Base-by-base conservation (phyloP, 192 early-diverging fungal genomes). In the Umbelopsis sp. region DNA sequence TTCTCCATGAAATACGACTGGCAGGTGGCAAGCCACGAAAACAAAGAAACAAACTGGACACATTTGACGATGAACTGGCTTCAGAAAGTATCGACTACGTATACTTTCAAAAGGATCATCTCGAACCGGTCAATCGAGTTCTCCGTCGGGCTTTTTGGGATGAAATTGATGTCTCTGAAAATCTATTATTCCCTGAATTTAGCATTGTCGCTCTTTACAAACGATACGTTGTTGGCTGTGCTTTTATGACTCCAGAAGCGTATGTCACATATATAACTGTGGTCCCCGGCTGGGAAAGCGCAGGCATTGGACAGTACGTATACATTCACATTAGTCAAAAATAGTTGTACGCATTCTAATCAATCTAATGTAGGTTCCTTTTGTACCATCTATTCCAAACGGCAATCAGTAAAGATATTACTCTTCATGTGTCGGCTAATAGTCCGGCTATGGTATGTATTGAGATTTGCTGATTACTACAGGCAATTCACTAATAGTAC, bases 251-350 rank as follows among this genome's bases (percentile, higher is more conserved):
- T 12, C 96, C 96, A 0, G 92, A 95, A 59, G 93, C 90, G 34
- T 97, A 97, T 70, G 86, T 96, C 36, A 92, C 94, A 24, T 97
- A 94, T 71, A 84, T 97, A 53, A 91, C 91, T 20, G 96, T 97
- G 6, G 75, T 84, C 0, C 85, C 90, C 24, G 95, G 94, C 7
- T 97, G 96, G 96, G 89, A 91, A 68, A 86, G 87, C 44, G 91
- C 88, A 0, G 93, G 94, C 6, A 92, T 96, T 78, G 94, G 89
- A 71, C 87, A 89, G 86, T 91, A 80, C 78, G 81, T 77, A 21
- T 62, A 14, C 6, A 80, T 16, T 11, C 10, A 68, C n/a, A 3
- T 20, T 16, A 14, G 1, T 14, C 32, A 47, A 74, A 22, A 41
- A 32, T 52, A 41, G 25, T 16, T 22, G 36, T 44, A 52, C 59